These are phyloP conservation scores for Colletotrichum lentis DNA, from an alignment of 2,329 filamentous ascomycete genomes.

Conservation along the genomic window DNA sequence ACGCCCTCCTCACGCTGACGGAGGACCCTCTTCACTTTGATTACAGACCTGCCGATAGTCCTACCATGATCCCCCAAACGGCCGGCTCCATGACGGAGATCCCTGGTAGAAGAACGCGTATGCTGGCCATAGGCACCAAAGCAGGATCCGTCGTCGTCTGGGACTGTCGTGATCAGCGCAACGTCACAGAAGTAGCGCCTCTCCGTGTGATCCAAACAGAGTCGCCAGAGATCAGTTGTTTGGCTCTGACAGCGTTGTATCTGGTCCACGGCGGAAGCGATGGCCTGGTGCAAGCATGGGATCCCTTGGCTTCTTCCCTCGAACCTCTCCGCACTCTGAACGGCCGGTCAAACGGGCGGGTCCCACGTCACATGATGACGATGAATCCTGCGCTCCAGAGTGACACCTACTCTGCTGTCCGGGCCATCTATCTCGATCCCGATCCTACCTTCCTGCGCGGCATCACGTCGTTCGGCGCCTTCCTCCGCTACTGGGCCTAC, in stretches of 20 bases:
- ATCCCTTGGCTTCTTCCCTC: constrained; percentile 82
- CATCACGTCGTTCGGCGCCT: constrained; percentile 84
- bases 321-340: constrained; percentile 87
- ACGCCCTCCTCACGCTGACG: constrained; percentile 72
- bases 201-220: constrained; percentile 88
- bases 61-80: constrained; percentile 54
- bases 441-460: constrained; percentile 87
- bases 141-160: constrained; percentile 81
- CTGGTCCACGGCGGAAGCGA: constrained; percentile 94
- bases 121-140: constrained; percentile 82
- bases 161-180: constrained; percentile 78
- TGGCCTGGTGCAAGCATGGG: constrained; percentile 95
- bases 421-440: constrained; percentile 85
- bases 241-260: constrained; percentile 86
- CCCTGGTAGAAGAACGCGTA: constrained; percentile 83
- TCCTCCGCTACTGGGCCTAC: constrained; percentile 92
- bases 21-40: constrained; percentile 78
- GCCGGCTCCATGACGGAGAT: constrained; percentile 61
- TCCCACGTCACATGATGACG: constrained; percentile 73
- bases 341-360: constrained; percentile 81
- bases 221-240: constrained; percentile 83
- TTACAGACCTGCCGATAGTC: constrained; percentile 53
- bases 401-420: constrained; percentile 81
- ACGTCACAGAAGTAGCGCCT: constrained; percentile 69
- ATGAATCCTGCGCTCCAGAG: constrained; percentile 67